Percentiles rank a stretch among this genome's conserved stretches.
These are phyloP conservation scores for Pleurostoma richardsiae DNA, from an alignment of 2,329 filamentous ascomycete species.

Conservation along the genomic window DNA sequence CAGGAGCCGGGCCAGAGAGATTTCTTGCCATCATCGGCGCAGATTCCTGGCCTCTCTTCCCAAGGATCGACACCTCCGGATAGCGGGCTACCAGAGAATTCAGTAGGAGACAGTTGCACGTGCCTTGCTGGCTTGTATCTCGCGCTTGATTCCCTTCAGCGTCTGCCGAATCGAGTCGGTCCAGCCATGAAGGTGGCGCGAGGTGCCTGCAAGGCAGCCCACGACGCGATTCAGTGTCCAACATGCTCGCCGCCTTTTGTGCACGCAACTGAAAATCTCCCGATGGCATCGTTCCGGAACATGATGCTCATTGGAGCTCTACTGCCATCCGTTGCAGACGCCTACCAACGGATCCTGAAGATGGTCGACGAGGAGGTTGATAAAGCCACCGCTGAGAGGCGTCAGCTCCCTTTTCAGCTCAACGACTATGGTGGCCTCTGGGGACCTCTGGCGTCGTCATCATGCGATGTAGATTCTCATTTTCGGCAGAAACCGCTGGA, in stretches of 20 bases:
- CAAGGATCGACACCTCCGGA: slow-evolving; percentile 5
- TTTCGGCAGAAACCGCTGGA: slow-evolving; percentile 41
- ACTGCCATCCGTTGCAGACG: slow-evolving; percentile 51
- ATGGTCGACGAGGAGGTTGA: slow-evolving; percentile 49
- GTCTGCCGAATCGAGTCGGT: slow-evolving; percentile 37
- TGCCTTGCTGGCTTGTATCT: slow-evolving; percentile 47
- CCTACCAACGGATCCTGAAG: slow-evolving; percentile 49
- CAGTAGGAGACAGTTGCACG: slow-evolving; percentile 24
- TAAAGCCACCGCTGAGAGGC: slow-evolving; percentile 33
- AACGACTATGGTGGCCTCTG: slow-evolving; percentile 43
- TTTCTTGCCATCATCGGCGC: not conserved
- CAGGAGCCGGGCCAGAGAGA: not conserved
- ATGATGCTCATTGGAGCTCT: slow-evolving; percentile 55
- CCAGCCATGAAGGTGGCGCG: slow-evolving; percentile 43
- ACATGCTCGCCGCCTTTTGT: slow-evolving; percentile 37
- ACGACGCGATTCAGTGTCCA: slow-evolving; percentile 46
- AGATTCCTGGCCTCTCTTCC: slow-evolving; percentile 6
- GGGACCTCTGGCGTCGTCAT: slow-evolving; percentile 24
- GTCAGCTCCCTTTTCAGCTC: slow-evolving; percentile 39
- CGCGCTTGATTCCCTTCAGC: slow-evolving; percentile 43
- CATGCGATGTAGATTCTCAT: slow-evolving; percentile 19
- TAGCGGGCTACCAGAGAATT: slow-evolving; percentile 6
- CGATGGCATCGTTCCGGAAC: slow-evolving; percentile 50
- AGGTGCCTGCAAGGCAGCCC: slow-evolving; percentile 39
- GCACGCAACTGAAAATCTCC: slow-evolving; percentile 25